phyloP scores from a whole-genome alignment of 345 rosid genomes.

The Durio zibethinus region DNA sequence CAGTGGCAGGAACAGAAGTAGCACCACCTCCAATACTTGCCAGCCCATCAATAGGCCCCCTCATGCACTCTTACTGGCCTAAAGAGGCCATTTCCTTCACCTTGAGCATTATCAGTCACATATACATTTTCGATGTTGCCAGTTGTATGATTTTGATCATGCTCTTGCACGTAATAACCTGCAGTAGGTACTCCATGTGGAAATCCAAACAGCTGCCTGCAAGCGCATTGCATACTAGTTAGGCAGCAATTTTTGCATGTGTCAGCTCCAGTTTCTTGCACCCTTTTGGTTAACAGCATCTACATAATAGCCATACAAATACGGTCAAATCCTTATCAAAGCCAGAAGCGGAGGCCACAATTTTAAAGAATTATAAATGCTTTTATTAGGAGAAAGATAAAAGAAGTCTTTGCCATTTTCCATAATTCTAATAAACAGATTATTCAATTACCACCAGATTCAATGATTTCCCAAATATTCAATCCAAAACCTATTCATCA shows the following conservation, averaged over 20 bases:
- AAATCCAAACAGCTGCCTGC: too few species aligned
- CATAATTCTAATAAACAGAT: not conserved
- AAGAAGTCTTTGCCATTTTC: not conserved
- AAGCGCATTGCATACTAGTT: constrained; percentile 65
- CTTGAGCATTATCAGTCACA: constrained; percentile 67
- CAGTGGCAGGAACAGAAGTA: constrained; percentile 68
- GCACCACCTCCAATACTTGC: constrained; percentile 93
- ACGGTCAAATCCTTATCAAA: too few species aligned
- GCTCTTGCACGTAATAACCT: constrained; percentile 71
- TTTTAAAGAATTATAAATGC: constrained; percentile 13
- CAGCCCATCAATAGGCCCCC: constrained; percentile 93
- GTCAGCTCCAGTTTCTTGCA: constrained; percentile 80
- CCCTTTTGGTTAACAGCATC: constrained; percentile 92
- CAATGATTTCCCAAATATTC: not conserved
- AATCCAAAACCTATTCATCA: constrained; percentile 10
- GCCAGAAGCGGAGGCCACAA: constrained; percentile 6
- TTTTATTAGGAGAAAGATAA: not conserved
- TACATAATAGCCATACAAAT: too few species aligned
- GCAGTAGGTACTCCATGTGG: too few species aligned
- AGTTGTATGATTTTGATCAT: constrained; percentile 52
- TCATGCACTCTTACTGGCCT: constrained; percentile 88
- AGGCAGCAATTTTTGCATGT: constrained; percentile 84
- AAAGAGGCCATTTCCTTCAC: constrained; percentile 64
- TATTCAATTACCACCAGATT: not conserved
- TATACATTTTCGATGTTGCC: constrained; percentile 60